These are phyloP conservation scores for Trichoderma gamsii DNA, from an alignment of 495 filamentous ascomycete genomes.

Conservation along the genomic window DNA sequence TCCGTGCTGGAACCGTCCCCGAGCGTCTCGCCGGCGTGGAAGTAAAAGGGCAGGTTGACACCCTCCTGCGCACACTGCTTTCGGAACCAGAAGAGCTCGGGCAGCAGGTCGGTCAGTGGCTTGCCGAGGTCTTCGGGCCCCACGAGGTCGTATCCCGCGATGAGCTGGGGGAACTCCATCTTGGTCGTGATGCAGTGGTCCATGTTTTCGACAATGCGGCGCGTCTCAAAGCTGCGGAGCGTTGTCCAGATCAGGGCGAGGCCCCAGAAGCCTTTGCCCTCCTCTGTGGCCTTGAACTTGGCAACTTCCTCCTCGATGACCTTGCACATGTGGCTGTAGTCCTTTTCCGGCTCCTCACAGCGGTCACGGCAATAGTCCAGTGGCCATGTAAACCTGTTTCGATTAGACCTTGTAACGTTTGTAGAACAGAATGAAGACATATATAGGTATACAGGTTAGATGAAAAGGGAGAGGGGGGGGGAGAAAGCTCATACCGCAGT, in stretches of 20 bases:
- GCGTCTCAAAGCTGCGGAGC: conserved; percentile 54
- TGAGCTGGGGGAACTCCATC: conserved; percentile 64
- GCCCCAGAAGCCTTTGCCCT: conserved; percentile 74
- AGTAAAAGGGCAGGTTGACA: conserved; percentile 89
- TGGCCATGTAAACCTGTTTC: conserved; percentile 51
- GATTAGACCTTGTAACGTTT: neutral
- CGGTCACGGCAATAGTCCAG: conserved; percentile 56
- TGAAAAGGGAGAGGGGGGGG: neutral
- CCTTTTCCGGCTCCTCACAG: conserved; percentile 51
- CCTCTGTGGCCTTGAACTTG: conserved; percentile 57
- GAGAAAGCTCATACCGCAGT: conserved; percentile 36
- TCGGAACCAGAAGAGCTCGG: conserved; percentile 86
- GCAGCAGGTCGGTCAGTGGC: conserved; percentile 67
- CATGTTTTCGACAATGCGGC: conserved; percentile 70
- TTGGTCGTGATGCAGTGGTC: conserved; percentile 79
- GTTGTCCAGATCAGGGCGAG: conserved; percentile 83
- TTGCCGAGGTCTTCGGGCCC: conserved; percentile 77
- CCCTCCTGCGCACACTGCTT: conserved; percentile 72
- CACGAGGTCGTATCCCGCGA: conserved; percentile 84
- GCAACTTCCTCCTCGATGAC: conserved; percentile 75
- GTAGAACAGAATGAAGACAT: neutral
- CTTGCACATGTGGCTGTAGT: conserved; percentile 58
- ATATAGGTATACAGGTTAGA: neutral
- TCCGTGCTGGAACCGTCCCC: conserved; percentile 72
- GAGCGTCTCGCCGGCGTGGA: conserved; percentile 83